These are phyloP conservation scores for Chalara sp. DNA, from an alignment of 2,329 filamentous ascomycete genomes.

Conservation along the genomic window DNA sequence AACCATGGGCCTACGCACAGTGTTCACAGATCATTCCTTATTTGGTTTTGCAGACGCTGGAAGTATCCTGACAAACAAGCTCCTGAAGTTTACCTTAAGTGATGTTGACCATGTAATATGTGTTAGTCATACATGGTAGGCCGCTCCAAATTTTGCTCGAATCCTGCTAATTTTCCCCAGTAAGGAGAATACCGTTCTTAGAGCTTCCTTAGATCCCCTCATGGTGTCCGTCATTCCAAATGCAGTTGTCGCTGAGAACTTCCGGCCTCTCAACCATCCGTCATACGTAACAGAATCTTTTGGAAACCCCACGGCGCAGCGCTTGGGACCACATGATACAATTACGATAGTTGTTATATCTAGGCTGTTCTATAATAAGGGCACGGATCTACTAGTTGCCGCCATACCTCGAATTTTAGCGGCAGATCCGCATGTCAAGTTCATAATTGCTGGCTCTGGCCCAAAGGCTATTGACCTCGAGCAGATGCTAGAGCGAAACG, in stretches of 20 bases:
- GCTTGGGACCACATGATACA: conserved; percentile 73
- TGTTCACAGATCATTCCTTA: conserved; percentile 95
- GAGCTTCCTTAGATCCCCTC: conserved; percentile 87
- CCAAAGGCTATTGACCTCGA: conserved; percentile 97
- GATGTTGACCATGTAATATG: conserved; percentile 98
- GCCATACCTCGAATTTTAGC: conserved; percentile 89
- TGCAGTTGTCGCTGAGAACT: conserved; percentile 94
- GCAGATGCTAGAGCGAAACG: conserved; percentile 94
- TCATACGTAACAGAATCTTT: conserved; percentile 33
- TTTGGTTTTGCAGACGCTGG: conserved; percentile 96
- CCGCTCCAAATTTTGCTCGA: neutral
- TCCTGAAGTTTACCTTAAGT: conserved; percentile 91
- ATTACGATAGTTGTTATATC: conserved; percentile 98
- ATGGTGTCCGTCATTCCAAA: conserved; percentile 99
- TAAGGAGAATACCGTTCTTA: conserved; percentile 95
- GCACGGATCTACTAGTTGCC: conserved; percentile 92
- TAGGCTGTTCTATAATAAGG: conserved; percentile 97
- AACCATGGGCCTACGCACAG: conserved; percentile 92
- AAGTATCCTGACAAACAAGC: conserved; percentile 93
- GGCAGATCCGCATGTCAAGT: conserved; percentile 85
- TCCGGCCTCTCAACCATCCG: conserved; percentile 60
- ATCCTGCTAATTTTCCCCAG: conserved; percentile 37
- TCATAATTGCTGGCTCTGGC: conserved; percentile 92
- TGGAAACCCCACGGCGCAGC: conserved; percentile 38
- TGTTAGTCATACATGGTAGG: conserved; percentile 93